Evolutionary conservation across 768 basidiomycete species (phyloP).

Genomic region (Podaxis rugospora): DNA sequence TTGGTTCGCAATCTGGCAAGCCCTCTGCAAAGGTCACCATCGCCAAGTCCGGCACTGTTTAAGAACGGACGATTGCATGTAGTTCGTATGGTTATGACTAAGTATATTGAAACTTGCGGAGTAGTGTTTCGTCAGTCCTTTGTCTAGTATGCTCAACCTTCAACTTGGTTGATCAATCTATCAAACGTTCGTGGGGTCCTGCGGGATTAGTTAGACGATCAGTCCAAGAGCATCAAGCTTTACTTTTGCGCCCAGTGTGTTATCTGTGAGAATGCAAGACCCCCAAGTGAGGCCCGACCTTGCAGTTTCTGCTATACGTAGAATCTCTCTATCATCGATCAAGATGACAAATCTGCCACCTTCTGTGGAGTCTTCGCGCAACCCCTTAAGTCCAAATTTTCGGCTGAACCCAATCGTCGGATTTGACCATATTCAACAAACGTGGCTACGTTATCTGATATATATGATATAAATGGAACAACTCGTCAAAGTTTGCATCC

Average conservation of each 20-base stretch:
- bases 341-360: background rate
- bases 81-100: background rate
- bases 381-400: background rate
- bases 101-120: background rate
- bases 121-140: too few relatives aligned
- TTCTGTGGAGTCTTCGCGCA: background rate
- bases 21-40: conserved; percentile 49
- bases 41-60: conserved; percentile 46
- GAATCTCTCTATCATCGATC: background rate
- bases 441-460: background rate
- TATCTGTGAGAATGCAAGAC: too few relatives aligned
- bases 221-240: too few relatives aligned
- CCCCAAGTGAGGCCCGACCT: too few relatives aligned
- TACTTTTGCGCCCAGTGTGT: too few relatives aligned
- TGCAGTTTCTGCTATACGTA: background rate
- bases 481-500: background rate
- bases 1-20: conserved; percentile 34
- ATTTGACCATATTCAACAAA: background rate
- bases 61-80: conserved; percentile 7
- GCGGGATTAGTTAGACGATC: too few relatives aligned
- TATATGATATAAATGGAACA: background rate
- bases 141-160: too few relatives aligned
- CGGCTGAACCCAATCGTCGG: background rate
- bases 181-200: too few relatives aligned
- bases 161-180: too few relatives aligned